A percentile compares a stretch with the other conserved stretches of the same genome.
Conservation (phyloP, 2,329 filamentous ascomycete species). For the Atkinsonella hypoxylon region DNA sequence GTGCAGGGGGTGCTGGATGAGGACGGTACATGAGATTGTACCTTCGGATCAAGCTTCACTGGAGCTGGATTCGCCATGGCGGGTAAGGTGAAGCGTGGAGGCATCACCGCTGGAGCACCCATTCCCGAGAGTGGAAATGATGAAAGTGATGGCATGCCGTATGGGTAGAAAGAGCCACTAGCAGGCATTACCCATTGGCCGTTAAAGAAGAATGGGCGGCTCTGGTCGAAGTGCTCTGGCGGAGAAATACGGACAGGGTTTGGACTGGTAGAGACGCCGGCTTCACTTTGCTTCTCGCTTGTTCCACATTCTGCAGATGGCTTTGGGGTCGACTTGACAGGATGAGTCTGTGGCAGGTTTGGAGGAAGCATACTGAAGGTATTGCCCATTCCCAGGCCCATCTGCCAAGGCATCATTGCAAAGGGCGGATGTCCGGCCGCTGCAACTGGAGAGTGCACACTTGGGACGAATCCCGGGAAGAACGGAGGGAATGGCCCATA, state of each 20-base stretch:
- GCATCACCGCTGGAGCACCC: slow-evolving; percentile 10
- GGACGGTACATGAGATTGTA: slow-evolving; percentile 9
- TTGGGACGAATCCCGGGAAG: slow-evolving; percentile 19
- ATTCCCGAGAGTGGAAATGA: slow-evolving; percentile 16
- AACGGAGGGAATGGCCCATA: slow-evolving; percentile 20
- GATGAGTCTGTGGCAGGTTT: slow-evolving; percentile 13
- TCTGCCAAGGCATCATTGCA: slow-evolving; percentile 28
- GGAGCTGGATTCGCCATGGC: slow-evolving; percentile 15
- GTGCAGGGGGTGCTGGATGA: slow-evolving; percentile 9
- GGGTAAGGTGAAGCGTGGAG: slow-evolving; percentile 3
- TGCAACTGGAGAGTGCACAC: slow-evolving; percentile 19
- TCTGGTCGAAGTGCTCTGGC: slow-evolving; percentile 34
- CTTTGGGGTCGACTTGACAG: slow-evolving; percentile 10
- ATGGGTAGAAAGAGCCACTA: slow-evolving; percentile 13
- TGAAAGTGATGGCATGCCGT: slow-evolving; percentile 17
- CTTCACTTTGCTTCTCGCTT: slow-evolving; percentile 19
- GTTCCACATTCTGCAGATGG: slow-evolving; percentile 12
- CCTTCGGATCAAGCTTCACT: slow-evolving; percentile 9
- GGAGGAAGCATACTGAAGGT: slow-evolving; percentile 15
- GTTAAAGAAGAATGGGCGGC: slow-evolving; percentile 32
- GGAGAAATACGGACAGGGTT: slow-evolving; percentile 24
- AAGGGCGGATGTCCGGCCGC: slow-evolving; percentile 19
- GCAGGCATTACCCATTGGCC: slow-evolving; percentile 31
- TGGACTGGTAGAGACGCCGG: slow-evolving; percentile 19
- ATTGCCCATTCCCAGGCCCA: slow-evolving; percentile 24